Evolutionary conservation across 495 filamentous ascomycete species (phyloP).

Genomic region (Neurospora sp.): DNA sequence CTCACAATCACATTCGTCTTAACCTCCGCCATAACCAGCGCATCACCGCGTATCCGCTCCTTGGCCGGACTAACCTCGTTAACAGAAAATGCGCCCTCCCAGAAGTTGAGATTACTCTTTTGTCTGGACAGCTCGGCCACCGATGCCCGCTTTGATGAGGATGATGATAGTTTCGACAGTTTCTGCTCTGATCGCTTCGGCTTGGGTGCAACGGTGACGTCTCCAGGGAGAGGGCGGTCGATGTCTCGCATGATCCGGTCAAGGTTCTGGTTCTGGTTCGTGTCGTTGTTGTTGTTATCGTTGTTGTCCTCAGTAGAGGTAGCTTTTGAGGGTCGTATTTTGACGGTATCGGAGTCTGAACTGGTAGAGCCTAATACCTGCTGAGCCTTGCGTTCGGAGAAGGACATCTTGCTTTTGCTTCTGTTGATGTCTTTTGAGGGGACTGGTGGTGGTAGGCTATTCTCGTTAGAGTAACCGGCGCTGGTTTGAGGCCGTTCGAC

Average conservation of each 20-base stretch:
- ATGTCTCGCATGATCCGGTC: constrained; percentile 23
- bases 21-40: constrained; percentile 68
- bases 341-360: constrained; percentile 30
- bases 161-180: constrained; percentile 13
- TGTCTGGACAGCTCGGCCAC: constrained; percentile 25
- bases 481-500: not conserved
- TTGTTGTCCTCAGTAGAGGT: not conserved
- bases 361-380: constrained; percentile 16
- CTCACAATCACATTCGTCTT: constrained; percentile 76
- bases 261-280: not conserved
- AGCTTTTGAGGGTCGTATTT: constrained; percentile 18
- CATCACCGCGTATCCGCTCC: constrained; percentile 52
- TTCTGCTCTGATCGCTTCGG: constrained; percentile 10
- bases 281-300: not conserved
- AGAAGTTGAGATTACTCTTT: constrained; percentile 32
- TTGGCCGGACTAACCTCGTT: constrained; percentile 34
- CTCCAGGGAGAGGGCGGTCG: constrained; percentile 26
- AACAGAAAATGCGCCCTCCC: constrained; percentile 38
- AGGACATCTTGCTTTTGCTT: constrained; percentile 12
- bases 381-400: constrained; percentile 31
- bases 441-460: not conserved
- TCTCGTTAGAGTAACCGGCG: not conserved
- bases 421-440: not conserved
- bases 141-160: constrained; percentile 3
- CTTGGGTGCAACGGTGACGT: constrained; percentile 12